Evolutionary conservation across 148 eudicot species (phyloP), one percentile per base, ranked within the genome.

Genomic region (Beta vulgaris): DNA sequence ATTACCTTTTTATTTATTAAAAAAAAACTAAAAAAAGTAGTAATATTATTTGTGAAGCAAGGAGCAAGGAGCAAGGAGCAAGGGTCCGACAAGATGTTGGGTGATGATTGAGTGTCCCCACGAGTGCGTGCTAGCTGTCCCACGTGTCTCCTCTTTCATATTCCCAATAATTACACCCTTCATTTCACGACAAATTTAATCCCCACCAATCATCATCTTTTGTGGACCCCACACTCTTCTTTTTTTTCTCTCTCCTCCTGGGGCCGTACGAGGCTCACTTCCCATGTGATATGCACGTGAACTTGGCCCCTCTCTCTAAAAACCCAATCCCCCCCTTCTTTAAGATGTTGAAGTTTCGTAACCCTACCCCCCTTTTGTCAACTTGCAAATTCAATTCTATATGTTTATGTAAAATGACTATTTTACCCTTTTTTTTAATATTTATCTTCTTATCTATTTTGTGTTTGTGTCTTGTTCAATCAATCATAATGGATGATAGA

Each of bases 81-180:
- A n/a, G 44, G 54, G 37, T 16, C 64, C 80, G 83, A 81, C 83
- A 81, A 81, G 73, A 81, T 81, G 80, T 76, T 76, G 77, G 80
- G 58, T 81, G 69, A 81, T 81, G 80, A 76, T 81, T 81, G 80
- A 61, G 73, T 81, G 77, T 66, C 73, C 76, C 83, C 76, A 71
- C 68, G 18, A 34, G 75, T 78, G 81, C 77, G 60, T 80, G 79
- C 65, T 62, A 80, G 76, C 72, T 76, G 83, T 71, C 83, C 83
- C 83, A 81, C 79, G 83, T 81, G 83, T 76, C 61, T 34, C 76
- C 76, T 36, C 26, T 36, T 7, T 39, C 37, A 6, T 43, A 12
- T 68, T 69, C 26, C 42, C 59, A 54, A 68, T 76, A 21, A 75
- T 75, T 65, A 26, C 69, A 2, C 57, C 11, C 25, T 21, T 61